Conservation (phyloP, 208 protist species). For the Balamuthia mandrillaris region DNA sequence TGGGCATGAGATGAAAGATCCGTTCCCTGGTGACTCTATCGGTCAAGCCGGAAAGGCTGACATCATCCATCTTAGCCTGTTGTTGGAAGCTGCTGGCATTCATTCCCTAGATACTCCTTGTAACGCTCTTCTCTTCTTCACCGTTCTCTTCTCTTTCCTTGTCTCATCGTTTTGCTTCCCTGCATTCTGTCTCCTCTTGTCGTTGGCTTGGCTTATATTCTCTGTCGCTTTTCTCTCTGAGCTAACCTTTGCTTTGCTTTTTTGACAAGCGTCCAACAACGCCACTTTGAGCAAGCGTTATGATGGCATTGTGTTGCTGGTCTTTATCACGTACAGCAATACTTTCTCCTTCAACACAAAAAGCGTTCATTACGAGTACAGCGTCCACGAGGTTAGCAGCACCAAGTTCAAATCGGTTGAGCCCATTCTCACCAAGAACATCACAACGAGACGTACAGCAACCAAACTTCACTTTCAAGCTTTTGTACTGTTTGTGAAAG, state of each 20-base stretch:
- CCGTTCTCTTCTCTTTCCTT: too few species aligned
- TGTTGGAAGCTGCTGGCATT: constrained; percentile 17
- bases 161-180: background rate
- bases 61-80: constrained; percentile 22
- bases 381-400: background rate
- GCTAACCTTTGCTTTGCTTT: background rate
- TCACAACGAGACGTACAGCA: background rate
- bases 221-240: background rate
- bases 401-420: constrained; percentile 36
- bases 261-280: background rate
- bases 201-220: background rate
- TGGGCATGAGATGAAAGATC: constrained; percentile 1
- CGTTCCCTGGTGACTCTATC: background rate
- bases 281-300: background rate
- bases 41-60: background rate
- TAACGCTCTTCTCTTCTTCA: too few species aligned
- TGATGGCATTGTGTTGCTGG: constrained; percentile 28
- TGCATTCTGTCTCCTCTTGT: background rate
- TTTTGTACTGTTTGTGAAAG: background rate
- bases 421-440: constrained; percentile 38
- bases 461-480: background rate
- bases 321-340: constrained; percentile 44
- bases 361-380: constrained; percentile 8
- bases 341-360: constrained; percentile 28
- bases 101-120: constrained; percentile 15